phyloP scores from a whole-genome alignment of 2,329 filamentous ascomycete genomes.

The Knufia fluminis region DNA sequence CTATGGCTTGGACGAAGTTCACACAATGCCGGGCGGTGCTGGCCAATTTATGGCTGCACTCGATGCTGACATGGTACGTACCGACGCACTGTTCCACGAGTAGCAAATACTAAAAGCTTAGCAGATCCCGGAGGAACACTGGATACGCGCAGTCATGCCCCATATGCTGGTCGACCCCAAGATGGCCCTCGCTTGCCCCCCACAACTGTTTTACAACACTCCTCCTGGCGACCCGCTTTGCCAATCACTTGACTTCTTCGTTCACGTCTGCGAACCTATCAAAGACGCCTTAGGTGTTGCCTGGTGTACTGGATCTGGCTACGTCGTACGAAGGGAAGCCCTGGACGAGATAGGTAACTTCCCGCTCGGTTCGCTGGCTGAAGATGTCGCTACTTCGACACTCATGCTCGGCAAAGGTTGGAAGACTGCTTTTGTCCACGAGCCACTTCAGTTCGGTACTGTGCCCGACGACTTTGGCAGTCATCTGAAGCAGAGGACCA shows the following conservation, averaged over 20 bases:
- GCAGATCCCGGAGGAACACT: conserved; percentile 25
- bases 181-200: conserved; percentile 21
- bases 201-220: conserved; percentile 40
- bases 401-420: conserved; percentile 25
- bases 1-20: conserved; percentile 46
- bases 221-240: conserved; percentile 24
- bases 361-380: conserved; percentile 27
- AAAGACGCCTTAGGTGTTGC: conserved; percentile 26
- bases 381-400: conserved; percentile 26
- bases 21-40: conserved; percentile 46
- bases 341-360: conserved; percentile 26
- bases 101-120: conserved; percentile 45
- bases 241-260: conserved; percentile 26
- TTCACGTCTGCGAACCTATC: conserved; percentile 24
- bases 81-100: conserved; percentile 38
- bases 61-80: conserved; percentile 26
- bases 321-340: conserved; percentile 24
- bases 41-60: conserved; percentile 39
- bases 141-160: conserved; percentile 25
- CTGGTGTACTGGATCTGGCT: conserved; percentile 28
- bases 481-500: conserved; percentile 31
- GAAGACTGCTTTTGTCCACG: conserved; percentile 25
- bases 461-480: conserved; percentile 31
- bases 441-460: conserved; percentile 25
- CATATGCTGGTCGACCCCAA: conserved; percentile 23